Percentiles rank a stretch among this genome's conserved stretches.
phyloP scores from a whole-genome alignment of 176 grass and related monocot species.

The Typha latifolia region DNA sequence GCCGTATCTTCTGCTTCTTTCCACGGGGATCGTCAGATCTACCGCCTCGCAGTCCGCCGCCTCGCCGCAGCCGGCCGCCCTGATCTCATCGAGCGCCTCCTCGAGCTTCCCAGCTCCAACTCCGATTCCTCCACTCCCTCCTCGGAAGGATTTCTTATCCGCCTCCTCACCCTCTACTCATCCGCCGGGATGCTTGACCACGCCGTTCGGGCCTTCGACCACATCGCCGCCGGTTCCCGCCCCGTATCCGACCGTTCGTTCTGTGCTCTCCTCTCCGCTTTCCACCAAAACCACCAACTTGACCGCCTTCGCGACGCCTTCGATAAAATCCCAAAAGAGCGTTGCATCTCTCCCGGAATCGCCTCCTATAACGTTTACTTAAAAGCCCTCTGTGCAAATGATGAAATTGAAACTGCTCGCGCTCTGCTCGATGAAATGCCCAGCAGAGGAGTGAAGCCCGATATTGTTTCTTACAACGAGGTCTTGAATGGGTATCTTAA shows the following conservation, averaged over 20 bases:
- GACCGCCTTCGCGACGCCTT: conserved; percentile 44
- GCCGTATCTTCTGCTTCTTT: background rate
- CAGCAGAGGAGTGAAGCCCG: conserved; percentile 24
- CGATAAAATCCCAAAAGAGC: conserved; percentile 29
- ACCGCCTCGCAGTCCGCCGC: background rate
- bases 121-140: conserved; percentile 19
- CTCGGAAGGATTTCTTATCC: conserved; percentile 65
- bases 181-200: conserved; percentile 42
- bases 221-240: conserved; percentile 11
- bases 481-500: conserved; percentile 55
- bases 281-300: conserved; percentile 42
- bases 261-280: conserved; percentile 64
- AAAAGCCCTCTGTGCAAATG: conserved; percentile 17
- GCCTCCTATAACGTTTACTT: conserved; percentile 59
- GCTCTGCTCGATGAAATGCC: conserved; percentile 52
- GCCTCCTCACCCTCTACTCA: conserved; percentile 58
- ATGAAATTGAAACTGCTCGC: conserved; percentile 28
- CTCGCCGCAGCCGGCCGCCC: background rate
- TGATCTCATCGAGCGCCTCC: conserved; percentile 21
- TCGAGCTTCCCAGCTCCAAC: conserved; percentile 6
- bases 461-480: conserved; percentile 77
- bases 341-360: conserved; percentile 30
- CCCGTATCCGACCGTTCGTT: conserved; percentile 42
- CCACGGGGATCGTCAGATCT: background rate
- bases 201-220: conserved; percentile 45